Conservation (phyloP, 148 eudicot genomes). For the Vaccinium corymbosum region DNA sequence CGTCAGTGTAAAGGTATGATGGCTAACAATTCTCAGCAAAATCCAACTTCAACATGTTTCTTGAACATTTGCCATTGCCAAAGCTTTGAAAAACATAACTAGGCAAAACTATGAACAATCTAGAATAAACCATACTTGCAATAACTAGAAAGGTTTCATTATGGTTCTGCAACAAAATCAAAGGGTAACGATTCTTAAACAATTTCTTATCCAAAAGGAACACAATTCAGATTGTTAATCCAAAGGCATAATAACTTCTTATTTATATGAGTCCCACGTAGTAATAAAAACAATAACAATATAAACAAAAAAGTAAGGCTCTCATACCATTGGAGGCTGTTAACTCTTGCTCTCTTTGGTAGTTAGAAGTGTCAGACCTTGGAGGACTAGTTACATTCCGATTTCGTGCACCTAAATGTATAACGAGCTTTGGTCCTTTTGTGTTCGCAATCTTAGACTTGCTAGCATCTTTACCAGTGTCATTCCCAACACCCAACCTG, state of each 20-base stretch:
- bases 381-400: constrained; percentile 60
- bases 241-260: not conserved
- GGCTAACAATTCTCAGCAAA: not conserved
- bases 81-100: not conserved
- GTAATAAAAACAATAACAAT: not conserved
- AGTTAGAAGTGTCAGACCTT: constrained; percentile 66
- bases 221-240: not conserved
- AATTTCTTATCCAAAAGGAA: constrained; percentile 1
- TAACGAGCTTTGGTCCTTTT: constrained; percentile 80
- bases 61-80: not conserved
- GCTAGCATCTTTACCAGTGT: constrained; percentile 39
- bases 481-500: constrained; percentile 33
- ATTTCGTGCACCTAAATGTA: constrained; percentile 79
- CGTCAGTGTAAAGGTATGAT: not conserved
- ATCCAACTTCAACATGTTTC: not conserved
- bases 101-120: not conserved
- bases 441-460: constrained; percentile 45
- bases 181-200: not conserved
- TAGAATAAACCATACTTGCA: not conserved
- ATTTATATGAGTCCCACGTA: not conserved
- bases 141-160: not conserved
- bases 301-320: not conserved
- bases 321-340: constrained; percentile 53
- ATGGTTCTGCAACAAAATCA: not conserved
- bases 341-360: constrained; percentile 55